These are phyloP conservation scores for Teratosphaeria zuluensis DNA, from an alignment of 2,329 filamentous ascomycete genomes.

Conservation along the genomic window DNA sequence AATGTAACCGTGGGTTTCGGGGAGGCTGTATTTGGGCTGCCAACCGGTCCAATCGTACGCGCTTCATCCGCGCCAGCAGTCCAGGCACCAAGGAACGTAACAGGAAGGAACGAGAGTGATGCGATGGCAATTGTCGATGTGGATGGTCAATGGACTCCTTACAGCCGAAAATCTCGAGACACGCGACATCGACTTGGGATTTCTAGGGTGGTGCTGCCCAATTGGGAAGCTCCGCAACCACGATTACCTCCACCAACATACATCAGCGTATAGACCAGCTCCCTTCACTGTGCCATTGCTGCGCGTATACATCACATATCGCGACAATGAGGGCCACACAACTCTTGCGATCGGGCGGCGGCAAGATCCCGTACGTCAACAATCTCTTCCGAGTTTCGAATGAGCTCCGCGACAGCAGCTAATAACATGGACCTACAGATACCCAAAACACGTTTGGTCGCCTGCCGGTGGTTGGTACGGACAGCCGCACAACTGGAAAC, in stretches of 20 bases:
- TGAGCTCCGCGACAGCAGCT: background rate
- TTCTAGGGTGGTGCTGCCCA: background rate
- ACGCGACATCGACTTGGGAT: background rate
- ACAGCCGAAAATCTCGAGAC: background rate
- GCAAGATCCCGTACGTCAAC: constrained; percentile 57
- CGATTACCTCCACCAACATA: constrained; percentile 10
- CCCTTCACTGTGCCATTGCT: constrained; percentile 1
- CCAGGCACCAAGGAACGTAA: background rate
- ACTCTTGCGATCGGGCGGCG: constrained; percentile 58
- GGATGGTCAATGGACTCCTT: background rate
- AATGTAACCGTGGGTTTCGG: constrained; percentile 35
- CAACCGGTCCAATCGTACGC: constrained; percentile 49
- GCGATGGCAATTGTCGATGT: background rate
- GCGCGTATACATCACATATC: background rate
- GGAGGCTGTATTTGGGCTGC: constrained; percentile 50
- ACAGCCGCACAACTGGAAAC: constrained; percentile 89
- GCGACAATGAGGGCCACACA: constrained; percentile 22
- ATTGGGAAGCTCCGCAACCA: constrained; percentile 1
- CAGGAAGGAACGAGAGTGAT: constrained; percentile 1
- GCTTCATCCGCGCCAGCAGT: constrained; percentile 21
- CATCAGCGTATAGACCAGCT: constrained; percentile 5
- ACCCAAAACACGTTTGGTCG: constrained; percentile 73
- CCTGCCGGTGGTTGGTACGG: constrained; percentile 96
- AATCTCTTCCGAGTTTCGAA: background rate
- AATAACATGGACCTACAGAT: constrained; percentile 9